Conservation (phyloP, 768 basidiomycete genomes). For the Boletus sensibilis region DNA sequence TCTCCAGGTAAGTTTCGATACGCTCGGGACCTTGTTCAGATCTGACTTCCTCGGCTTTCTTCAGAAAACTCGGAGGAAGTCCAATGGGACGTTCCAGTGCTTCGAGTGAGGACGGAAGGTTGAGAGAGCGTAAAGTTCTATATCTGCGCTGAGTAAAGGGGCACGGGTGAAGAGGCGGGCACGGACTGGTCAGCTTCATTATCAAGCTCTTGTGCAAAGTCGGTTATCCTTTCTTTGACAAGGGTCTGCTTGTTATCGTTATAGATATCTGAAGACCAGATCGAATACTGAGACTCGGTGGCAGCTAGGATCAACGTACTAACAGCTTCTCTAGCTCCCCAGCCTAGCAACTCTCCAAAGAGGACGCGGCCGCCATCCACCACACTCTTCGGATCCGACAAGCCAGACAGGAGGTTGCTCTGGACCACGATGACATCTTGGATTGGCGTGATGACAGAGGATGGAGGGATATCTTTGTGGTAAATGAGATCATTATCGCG, state of each 20-base stretch:
- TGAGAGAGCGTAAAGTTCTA: constrained; percentile 67
- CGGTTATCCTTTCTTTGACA: constrained; percentile 64
- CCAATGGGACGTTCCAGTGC: constrained; percentile 85
- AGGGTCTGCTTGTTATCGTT: constrained; percentile 74
- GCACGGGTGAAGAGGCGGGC: not conserved
- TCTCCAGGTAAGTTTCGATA: constrained; percentile 69
- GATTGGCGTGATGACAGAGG: constrained; percentile 64
- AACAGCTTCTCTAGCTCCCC: constrained; percentile 87
- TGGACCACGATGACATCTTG: constrained; percentile 65
- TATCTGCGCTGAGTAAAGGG: constrained; percentile 3
- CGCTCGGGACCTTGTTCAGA: constrained; percentile 70
- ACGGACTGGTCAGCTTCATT: constrained; percentile 59
- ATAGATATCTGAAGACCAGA: constrained; percentile 64
- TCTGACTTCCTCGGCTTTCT: constrained; percentile 83
- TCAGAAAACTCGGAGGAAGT: constrained; percentile 82
- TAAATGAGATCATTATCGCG: constrained; percentile 97
- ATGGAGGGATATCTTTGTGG: constrained; percentile 79
- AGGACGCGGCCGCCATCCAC: constrained; percentile 56
- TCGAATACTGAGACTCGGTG: not conserved
- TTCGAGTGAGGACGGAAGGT: constrained; percentile 84
- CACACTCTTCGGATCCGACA: constrained; percentile 56
- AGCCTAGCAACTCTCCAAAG: constrained; percentile 74
- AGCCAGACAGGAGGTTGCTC: constrained; percentile 50
- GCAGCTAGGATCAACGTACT: constrained; percentile 48
- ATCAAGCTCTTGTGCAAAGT: constrained; percentile 61